Conservation (phyloP, 179 eudicot species). For the Silene vulgaris region DNA sequence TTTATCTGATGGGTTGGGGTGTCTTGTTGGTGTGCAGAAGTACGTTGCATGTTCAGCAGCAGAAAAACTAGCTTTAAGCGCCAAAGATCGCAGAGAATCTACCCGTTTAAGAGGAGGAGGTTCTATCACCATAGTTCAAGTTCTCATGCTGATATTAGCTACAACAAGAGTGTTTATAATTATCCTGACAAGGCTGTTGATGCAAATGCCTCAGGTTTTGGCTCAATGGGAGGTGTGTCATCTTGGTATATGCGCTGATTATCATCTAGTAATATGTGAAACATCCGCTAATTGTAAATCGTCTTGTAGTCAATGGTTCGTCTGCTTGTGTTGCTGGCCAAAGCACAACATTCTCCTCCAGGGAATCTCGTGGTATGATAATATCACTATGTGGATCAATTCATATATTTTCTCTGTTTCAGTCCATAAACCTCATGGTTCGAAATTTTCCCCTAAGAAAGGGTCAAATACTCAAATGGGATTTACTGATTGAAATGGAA, state of each 20-base stretch:
- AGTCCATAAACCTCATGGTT: too few species aligned
- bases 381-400: constrained; percentile 27
- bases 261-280: constrained; percentile 8
- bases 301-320: constrained; percentile 46
- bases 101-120: constrained; percentile 76
- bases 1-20: not conserved
- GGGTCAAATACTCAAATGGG: too few species aligned
- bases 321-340: constrained; percentile 45
- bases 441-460: too few species aligned
- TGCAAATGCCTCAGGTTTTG: not conserved
- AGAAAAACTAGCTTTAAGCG: constrained; percentile 44
- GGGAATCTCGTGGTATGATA: constrained; percentile 72
- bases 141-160: constrained; percentile 35
- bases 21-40: constrained; percentile 31
- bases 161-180: constrained; percentile 41
- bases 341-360: constrained; percentile 37
- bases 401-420: not conserved
- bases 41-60: constrained; percentile 36
- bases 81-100: constrained; percentile 73
- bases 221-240: constrained; percentile 50
- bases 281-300: constrained; percentile 23
- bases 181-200: constrained; percentile 22
- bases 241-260: constrained; percentile 21
- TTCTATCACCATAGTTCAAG: constrained; percentile 43
- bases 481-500: too few species aligned